A percentile compares a stretch with the other conserved stretches of the same genome.
Evolutionary conservation across 768 basidiomycete species (phyloP).

Genomic region (Boletus edulis): DNA sequence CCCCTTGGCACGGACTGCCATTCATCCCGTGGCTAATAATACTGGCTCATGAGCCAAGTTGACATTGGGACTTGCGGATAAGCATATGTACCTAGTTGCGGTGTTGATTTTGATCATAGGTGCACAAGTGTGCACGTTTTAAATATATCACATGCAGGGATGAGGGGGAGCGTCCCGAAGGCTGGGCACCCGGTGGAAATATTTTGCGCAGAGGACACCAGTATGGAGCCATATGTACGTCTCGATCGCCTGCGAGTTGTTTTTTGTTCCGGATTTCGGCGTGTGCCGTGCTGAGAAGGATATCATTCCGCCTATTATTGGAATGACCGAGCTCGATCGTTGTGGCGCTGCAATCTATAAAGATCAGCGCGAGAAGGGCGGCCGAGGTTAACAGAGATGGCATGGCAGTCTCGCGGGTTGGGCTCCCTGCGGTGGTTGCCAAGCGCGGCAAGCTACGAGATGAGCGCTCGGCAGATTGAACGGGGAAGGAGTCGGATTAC

Average conservation of each 20-base stretch:
- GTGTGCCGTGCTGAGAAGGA: slow-evolving; percentile 1
- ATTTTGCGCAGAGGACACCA: neutral
- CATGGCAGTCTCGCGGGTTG: slow-evolving; percentile 1
- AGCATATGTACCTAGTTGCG: neutral
- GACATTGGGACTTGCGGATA: neutral
- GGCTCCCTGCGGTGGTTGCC: neutral
- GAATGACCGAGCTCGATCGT: slow-evolving; percentile 2
- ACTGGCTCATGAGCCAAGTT: neutral
- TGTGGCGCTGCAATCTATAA: slow-evolving; percentile 13
- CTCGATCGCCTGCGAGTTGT: neutral
- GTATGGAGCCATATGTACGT: neutral
- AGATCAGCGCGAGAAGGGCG: slow-evolving; percentile 16
- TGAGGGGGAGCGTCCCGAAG: neutral
- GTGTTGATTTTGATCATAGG: slow-evolving; percentile 1
- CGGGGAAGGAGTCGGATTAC: slow-evolving; percentile 3
- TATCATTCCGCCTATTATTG: slow-evolving; percentile 9
- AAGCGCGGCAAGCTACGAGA: slow-evolving; percentile 10
- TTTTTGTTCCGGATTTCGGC: slow-evolving; percentile 15
- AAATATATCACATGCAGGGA: slow-evolving; percentile 7
- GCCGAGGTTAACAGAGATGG: slow-evolving; percentile 1
- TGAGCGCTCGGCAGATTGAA: slow-evolving; percentile 5
- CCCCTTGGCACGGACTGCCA: slow-evolving; percentile 6
- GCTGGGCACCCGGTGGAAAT: neutral
- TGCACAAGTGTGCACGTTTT: neutral
- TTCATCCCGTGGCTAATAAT: slow-evolving; percentile 13